Conservation (phyloP, 768 basidiomycete genomes). For the Rhizopogon vulgaris region DNA sequence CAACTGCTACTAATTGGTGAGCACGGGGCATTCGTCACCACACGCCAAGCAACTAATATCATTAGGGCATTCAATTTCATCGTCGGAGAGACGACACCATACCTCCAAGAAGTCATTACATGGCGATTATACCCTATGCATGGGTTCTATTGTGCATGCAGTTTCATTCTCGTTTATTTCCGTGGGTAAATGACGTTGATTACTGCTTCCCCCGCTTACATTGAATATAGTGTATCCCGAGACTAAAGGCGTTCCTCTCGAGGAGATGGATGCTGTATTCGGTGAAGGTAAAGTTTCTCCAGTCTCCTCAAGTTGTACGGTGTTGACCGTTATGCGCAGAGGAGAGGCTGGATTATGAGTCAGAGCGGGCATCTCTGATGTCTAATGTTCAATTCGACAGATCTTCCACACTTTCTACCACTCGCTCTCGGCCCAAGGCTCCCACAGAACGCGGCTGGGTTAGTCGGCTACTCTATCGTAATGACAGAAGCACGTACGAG, state of each 20-base stretch:
- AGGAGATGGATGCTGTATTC: constrained; percentile 89
- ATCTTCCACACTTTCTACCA: constrained; percentile 25
- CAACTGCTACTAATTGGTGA: constrained; percentile 79
- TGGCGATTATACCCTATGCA: constrained; percentile 97
- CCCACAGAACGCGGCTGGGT: constrained; percentile 39
- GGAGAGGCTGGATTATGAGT: constrained; percentile 62
- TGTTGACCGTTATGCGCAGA: constrained; percentile 28
- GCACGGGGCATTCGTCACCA: neutral
- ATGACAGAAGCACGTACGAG: constrained; percentile 37
- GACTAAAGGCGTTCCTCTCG: constrained; percentile 80
- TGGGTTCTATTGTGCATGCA: constrained; percentile 84
- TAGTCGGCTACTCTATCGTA: constrained; percentile 40
- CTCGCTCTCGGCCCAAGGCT: constrained; percentile 14
- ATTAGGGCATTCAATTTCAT: constrained; percentile 76
- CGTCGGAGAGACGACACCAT: constrained; percentile 84
- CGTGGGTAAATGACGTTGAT: constrained; percentile 34
- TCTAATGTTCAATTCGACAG: constrained; percentile 32
- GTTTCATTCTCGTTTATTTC: constrained; percentile 82
- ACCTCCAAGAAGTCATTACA: constrained; percentile 77
- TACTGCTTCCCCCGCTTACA: constrained; percentile 5
- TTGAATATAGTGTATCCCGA: constrained; percentile 68
- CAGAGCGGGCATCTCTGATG: constrained; percentile 53
- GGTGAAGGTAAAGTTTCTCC: constrained; percentile 58
- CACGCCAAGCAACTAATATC: constrained; percentile 9
- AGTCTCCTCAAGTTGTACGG: constrained; percentile 9